Conservation (phyloP, 2,329 filamentous ascomycete species). For the Plenodomus tracheiphilus region DNA sequence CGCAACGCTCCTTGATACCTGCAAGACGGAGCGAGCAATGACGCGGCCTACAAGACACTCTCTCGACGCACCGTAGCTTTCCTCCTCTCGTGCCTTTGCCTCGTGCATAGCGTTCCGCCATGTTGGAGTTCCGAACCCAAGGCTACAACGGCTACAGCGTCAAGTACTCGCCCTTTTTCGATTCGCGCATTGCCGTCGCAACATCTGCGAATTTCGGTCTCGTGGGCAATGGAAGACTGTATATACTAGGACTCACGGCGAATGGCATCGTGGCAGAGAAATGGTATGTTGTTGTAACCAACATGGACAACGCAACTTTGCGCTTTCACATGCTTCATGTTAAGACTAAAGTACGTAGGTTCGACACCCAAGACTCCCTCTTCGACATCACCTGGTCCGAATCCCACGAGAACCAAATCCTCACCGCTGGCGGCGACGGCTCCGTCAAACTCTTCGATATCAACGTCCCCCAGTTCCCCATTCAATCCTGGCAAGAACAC, state of each 20-base stretch:
- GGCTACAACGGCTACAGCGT: conserved; percentile 96
- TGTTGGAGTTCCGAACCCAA: conserved; percentile 92
- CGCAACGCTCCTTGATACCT: conserved; percentile 16
- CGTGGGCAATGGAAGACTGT: conserved; percentile 91
- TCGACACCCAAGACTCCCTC: conserved; percentile 95
- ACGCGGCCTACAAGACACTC: conserved; percentile 9
- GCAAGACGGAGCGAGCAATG: conserved; percentile 16
- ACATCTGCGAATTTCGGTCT: conserved; percentile 95
- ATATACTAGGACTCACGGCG: conserved; percentile 78
- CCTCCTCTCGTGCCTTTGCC: background rate
- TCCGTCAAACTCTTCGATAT: conserved; percentile 94
- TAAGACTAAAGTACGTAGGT: conserved; percentile 55
- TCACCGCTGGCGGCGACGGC: conserved; percentile 88
- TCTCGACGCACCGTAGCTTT: conserved; percentile 18
- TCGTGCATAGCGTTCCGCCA: conserved; percentile 45
- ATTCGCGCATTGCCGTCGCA: conserved; percentile 88
- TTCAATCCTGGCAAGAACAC: conserved; percentile 92
- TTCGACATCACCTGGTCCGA: conserved; percentile 97
- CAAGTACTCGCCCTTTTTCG: conserved; percentile 98
- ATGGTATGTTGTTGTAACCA: conserved; percentile 55
- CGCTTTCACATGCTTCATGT: conserved; percentile 11
- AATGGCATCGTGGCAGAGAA: conserved; percentile 84
- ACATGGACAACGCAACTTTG: background rate
- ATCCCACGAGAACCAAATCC: conserved; percentile 90
- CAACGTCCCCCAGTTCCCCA: conserved; percentile 76